phyloP scores from a whole-genome alignment of 2,329 filamentous ascomycete genomes.

The Cercospora sp. region DNA sequence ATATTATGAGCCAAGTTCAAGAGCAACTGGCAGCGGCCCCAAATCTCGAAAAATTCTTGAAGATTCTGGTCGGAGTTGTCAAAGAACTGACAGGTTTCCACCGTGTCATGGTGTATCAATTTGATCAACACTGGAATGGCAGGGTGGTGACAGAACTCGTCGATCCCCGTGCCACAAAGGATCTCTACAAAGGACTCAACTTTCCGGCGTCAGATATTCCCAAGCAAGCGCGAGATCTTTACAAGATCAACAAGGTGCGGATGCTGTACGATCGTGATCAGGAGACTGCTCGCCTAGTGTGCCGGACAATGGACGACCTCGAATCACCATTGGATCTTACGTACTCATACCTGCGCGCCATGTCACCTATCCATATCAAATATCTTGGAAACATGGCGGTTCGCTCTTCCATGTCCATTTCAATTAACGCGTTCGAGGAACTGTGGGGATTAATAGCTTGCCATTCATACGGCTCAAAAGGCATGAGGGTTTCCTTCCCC shows the following conservation, averaged over 20 bases:
- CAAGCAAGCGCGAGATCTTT: constrained; percentile 81
- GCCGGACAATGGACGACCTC: constrained; percentile 70
- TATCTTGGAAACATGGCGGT: constrained; percentile 88
- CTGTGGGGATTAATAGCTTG: constrained; percentile 88
- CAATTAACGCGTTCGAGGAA: constrained; percentile 80
- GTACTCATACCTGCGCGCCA: constrained; percentile 79
- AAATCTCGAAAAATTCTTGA: constrained; percentile 71
- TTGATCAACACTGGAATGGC: constrained; percentile 78
- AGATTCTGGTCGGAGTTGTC: constrained; percentile 78
- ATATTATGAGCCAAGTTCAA: constrained; percentile 88
- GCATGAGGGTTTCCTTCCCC: constrained; percentile 89
- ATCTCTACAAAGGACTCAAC: constrained; percentile 82
- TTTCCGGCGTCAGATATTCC: constrained; percentile 88
- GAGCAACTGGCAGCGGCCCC: constrained; percentile 76
- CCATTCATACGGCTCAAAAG: constrained; percentile 72
- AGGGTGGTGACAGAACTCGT: constrained; percentile 85
- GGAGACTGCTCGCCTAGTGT: constrained; percentile 77
- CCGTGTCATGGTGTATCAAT: constrained; percentile 90
- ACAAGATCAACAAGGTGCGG: constrained; percentile 86
- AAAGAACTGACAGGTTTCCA: constrained; percentile 91
- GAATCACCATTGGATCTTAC: constrained; percentile 78
- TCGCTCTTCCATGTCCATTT: constrained; percentile 92
- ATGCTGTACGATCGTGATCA: constrained; percentile 83
- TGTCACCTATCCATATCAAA: constrained; percentile 87
- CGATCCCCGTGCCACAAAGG: constrained; percentile 74